Conservation (phyloP, 345 rosid species). For the Brassica nigra region DNA sequence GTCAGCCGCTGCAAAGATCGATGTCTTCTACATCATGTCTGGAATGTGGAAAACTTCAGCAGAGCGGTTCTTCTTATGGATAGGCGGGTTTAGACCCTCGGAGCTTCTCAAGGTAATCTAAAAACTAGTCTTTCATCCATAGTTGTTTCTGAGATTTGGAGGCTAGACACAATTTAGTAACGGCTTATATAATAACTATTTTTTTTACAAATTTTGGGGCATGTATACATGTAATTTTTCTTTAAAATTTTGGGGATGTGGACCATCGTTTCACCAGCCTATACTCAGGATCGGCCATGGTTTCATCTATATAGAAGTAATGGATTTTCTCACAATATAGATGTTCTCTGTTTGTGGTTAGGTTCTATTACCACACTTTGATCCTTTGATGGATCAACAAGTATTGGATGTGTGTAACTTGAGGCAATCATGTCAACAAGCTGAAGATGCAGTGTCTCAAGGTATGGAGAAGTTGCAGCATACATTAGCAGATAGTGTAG, state of each 20-base stretch:
- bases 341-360: slow-evolving; percentile 29
- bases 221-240: too few species aligned
- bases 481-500: slow-evolving; percentile 66
- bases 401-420: slow-evolving; percentile 51
- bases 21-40: slow-evolving; percentile 78
- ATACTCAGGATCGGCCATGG: neutral
- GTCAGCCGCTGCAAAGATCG: slow-evolving; percentile 69
- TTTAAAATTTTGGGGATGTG: too few species aligned
- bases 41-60: slow-evolving; percentile 92
- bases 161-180: neutral
- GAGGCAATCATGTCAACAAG: slow-evolving; percentile 81
- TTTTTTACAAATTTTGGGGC: neutral
- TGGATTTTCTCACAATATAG: neutral
- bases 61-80: slow-evolving; percentile 93
- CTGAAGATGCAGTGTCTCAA: slow-evolving; percentile 90
- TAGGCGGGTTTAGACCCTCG: slow-evolving; percentile 94
- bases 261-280: too few species aligned
- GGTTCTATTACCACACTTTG: slow-evolving; percentile 77
- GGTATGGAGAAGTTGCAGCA: slow-evolving; percentile 93
- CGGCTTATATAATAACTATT: too few species aligned
- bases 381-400: slow-evolving; percentile 69
- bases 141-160: neutral
- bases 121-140: neutral
- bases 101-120: slow-evolving; percentile 80
- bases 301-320: neutral